Conservation (phyloP, 2,329 filamentous ascomycete genomes). For the Aspergillus aculeatinus region DNA sequence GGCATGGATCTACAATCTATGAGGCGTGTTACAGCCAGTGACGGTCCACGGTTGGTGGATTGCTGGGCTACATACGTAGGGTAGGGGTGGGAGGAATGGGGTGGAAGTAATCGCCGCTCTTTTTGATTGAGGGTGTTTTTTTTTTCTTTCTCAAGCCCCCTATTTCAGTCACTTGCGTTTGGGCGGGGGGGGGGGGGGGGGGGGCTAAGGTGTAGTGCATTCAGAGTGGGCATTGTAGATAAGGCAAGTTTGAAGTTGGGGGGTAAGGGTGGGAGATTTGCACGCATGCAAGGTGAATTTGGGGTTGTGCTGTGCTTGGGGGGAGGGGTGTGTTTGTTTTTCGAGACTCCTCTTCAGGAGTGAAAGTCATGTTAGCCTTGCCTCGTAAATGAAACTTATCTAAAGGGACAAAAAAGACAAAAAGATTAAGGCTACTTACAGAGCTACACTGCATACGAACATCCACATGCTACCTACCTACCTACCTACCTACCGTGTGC, state of each 20-base stretch:
- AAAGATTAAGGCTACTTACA: not conserved
- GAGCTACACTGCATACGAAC: slow-evolving; percentile 4
- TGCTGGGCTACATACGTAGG: not conserved
- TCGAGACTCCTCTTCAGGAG: too few relatives aligned
- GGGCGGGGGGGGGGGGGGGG: not conserved
- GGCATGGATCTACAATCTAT: slow-evolving; percentile 11
- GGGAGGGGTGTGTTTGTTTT: too few relatives aligned
- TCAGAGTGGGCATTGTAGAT: not conserved
- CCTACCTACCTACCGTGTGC: not conserved
- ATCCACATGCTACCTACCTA: not conserved
- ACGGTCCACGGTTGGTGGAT: not conserved
- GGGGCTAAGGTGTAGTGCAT: not conserved
- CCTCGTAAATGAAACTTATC: too few relatives aligned
- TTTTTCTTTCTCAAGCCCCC: too few relatives aligned
- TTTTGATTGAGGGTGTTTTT: not conserved
- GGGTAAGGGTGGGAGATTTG: too few relatives aligned
- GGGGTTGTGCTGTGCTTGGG: too few relatives aligned
- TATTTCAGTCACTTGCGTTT: not conserved
- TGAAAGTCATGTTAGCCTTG: too few relatives aligned
- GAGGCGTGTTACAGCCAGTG: not conserved
- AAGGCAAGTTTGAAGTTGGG: not conserved
- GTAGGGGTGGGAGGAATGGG: not conserved
- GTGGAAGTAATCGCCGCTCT: slow-evolving; percentile 1
- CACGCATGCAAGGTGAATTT: not conserved
- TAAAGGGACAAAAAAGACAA: not conserved